Conservation (phyloP, 495 filamentous ascomycete genomes). For the Oleoguttula mirabilis region DNA sequence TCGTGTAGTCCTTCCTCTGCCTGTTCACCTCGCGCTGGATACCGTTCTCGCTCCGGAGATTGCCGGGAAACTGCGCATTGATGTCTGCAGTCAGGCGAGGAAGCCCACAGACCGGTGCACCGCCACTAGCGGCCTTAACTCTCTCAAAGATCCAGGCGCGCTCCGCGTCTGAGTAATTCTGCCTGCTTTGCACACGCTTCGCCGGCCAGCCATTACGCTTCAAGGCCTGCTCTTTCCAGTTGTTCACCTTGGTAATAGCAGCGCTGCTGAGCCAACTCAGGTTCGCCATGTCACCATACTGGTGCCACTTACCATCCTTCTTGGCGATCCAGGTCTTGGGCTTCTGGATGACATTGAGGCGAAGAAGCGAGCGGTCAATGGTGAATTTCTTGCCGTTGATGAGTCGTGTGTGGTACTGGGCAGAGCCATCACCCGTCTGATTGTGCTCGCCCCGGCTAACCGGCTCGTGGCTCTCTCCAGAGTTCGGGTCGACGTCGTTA, state of each 20-base stretch:
- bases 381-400: neutral
- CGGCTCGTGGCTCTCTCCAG: slow-evolving; percentile 1
- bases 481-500: neutral
- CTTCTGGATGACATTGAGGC: neutral
- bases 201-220: slow-evolving; percentile 5
- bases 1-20: no score
- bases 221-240: slow-evolving; percentile 8
- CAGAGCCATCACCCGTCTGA: slow-evolving; percentile 1
- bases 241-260: slow-evolving; percentile 4
- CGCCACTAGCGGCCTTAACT: neutral
- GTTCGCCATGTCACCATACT: neutral
- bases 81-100: no score
- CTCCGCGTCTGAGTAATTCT: neutral
- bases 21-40: no score
- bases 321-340: slow-evolving; percentile 6
- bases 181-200: neutral
- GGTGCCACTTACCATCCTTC: slow-evolving; percentile 3
- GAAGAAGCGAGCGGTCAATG: slow-evolving; percentile 3
- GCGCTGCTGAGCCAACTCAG: neutral
- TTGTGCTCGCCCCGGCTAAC: slow-evolving; percentile 8
- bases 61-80: no score
- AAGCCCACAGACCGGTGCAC: no score
- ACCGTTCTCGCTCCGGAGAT: no score
- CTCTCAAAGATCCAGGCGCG: neutral
- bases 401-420: slow-evolving; percentile 5